Base-by-base conservation (phyloP, 345 rosid species). In the Melastoma malabathricum region DNA sequence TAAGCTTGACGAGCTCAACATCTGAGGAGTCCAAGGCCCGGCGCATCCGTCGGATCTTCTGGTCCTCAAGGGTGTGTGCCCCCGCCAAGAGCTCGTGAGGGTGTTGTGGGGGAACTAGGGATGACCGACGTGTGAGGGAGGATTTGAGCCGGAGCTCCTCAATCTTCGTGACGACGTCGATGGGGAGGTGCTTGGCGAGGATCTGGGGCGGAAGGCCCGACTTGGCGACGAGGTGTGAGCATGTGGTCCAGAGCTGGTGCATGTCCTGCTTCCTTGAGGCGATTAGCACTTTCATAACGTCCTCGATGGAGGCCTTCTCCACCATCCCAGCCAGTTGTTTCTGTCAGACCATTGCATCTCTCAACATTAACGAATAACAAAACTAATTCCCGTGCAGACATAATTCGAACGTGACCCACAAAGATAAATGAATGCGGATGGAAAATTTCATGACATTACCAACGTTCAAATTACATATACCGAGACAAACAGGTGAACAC, bases 191-290 rank as follows among this genome's bases (percentile, higher is more conserved):
- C 46, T 72, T 75, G 25, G 77, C 64, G 15, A 75, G 68, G 47
- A 75, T 60, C 47, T 75, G 77, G 4, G 74, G 65, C 0, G 74
- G 80, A 0, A 75, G 65, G 47, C 80, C 80, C 5, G 99, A 87
- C 62, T 93, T 93, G 25, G 99, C 84, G 3, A 85, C 97, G 10
- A 93, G 81, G 70, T 93, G 99, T 50, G 99, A 93, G 52, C 97
- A 93, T 47, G 99, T 88, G 5, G 83, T 73, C 99, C 99, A 93
- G 39, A 93, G 71, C 55, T 85, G 99, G 51, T 81, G 94, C 95
- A 92, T 85, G 57, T 85, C 99, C 79, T 88, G 99, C 59, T 79
- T 93, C 64, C 95, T 78, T 45, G 99, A 93, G 44, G 99, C 99
- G 63, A 88, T 79, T 13, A 93, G 66, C 6, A 93, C 99, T 63